phyloP scores from a whole-genome alignment of 352 stramenopile species.

The Lagenidium giganteum region DNA sequence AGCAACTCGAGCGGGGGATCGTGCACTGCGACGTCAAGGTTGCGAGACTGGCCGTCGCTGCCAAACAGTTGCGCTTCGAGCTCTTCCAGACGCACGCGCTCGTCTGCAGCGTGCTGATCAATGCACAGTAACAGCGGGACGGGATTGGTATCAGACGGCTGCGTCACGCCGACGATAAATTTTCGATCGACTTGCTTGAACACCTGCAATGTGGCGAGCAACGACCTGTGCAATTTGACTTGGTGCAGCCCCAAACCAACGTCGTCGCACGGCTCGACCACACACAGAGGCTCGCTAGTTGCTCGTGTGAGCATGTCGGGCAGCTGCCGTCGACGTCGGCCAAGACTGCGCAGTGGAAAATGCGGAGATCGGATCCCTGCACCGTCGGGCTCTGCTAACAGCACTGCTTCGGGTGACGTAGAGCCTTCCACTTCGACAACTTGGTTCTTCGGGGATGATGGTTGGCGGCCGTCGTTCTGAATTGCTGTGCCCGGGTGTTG shows the following conservation, averaged over 20 bases:
- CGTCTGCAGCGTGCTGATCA: slow-evolving; percentile 90
- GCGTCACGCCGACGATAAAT: slow-evolving; percentile 77
- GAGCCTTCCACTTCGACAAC: too few species aligned
- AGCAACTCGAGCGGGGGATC: slow-evolving; percentile 38
- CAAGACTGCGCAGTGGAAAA: too few species aligned
- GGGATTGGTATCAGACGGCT: slow-evolving; percentile 11
- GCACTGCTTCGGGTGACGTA: too few species aligned
- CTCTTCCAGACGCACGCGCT: slow-evolving; percentile 82
- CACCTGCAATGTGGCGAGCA: slow-evolving; percentile 60
- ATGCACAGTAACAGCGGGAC: slow-evolving; percentile 63
- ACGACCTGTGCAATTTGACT: slow-evolving; percentile 64
- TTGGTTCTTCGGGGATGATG: too few species aligned
- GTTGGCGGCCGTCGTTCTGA: too few species aligned
- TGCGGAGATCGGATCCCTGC: too few species aligned
- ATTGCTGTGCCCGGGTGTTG: too few species aligned
- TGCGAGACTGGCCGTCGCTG: slow-evolving; percentile 31
- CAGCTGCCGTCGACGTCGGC: too few species aligned
- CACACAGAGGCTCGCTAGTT: neutral
- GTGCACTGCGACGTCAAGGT: slow-evolving; percentile 51
- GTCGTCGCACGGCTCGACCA: slow-evolving; percentile 27
- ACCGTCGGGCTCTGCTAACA: too few species aligned
- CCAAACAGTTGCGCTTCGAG: slow-evolving; percentile 74
- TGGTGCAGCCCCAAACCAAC: slow-evolving; percentile 13
- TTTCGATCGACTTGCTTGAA: slow-evolving; percentile 89
- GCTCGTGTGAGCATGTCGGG: neutral